phyloP scores from a whole-genome alignment of 1,284 basidiomycete species.

The Inonotus obliquus region DNA sequence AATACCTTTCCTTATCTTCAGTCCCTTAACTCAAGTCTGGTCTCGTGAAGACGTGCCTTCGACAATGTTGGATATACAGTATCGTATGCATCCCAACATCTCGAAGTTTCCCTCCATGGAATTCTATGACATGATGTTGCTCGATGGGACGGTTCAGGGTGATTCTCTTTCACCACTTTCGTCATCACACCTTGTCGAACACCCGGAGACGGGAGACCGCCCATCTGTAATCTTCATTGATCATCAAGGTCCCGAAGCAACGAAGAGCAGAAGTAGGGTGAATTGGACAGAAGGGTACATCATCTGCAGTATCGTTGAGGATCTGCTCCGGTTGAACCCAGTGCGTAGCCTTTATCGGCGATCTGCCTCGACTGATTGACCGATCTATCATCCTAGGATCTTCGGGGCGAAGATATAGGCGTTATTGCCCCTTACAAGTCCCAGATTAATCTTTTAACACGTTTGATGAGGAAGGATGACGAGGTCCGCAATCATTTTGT shows the following conservation, averaged over 20 bases:
- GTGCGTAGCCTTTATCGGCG: constrained; percentile 33
- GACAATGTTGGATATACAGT: constrained; percentile 89
- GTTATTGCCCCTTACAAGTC: constrained; percentile 86
- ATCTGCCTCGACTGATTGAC: background rate
- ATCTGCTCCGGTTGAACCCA: constrained; percentile 69
- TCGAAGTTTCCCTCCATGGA: constrained; percentile 80
- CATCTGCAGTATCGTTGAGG: constrained; percentile 75
- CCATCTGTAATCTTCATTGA: constrained; percentile 75
- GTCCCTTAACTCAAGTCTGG: background rate
- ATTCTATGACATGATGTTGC: constrained; percentile 73
- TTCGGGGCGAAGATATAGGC: constrained; percentile 73
- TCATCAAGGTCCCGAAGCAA: constrained; percentile 63
- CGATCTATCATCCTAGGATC: constrained; percentile 37
- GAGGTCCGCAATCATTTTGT: constrained; percentile 49
- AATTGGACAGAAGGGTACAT: constrained; percentile 75
- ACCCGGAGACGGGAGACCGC: constrained; percentile 31
- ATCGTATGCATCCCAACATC: constrained; percentile 92
- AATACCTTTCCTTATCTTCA: constrained; percentile 5
- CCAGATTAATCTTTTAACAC: constrained; percentile 67
- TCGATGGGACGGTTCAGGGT: constrained; percentile 75
- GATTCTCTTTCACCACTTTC: constrained; percentile 52
- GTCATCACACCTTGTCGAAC: constrained; percentile 45
- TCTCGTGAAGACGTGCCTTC: constrained; percentile 58
- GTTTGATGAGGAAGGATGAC: constrained; percentile 53
- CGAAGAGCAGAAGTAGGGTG: constrained; percentile 62